Evolutionary conservation across 768 basidiomycete genomes (phyloP).

Genomic region (Butyriboletus loyo): DNA sequence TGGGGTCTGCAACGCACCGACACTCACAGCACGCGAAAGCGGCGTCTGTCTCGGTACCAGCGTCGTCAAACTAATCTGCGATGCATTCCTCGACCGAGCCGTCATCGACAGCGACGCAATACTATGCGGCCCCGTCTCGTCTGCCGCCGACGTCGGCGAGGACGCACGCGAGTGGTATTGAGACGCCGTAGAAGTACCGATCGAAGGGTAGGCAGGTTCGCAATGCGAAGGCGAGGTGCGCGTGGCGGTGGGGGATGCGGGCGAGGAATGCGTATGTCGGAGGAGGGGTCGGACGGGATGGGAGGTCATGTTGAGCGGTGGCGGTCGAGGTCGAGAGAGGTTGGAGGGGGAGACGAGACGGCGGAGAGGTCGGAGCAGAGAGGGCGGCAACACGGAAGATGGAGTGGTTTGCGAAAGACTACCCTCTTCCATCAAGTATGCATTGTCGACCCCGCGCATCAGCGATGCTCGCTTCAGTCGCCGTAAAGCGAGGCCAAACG

Average conservation of each 20-base stretch:
- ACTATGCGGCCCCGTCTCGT: constrained; percentile 27
- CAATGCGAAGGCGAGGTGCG: constrained; percentile 11
- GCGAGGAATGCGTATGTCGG: constrained; percentile 23
- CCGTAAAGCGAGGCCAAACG: constrained; percentile 43
- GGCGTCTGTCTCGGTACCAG: constrained; percentile 45
- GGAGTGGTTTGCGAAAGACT: constrained; percentile 6
- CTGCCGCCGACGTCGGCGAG: constrained; percentile 24
- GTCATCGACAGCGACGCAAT: constrained; percentile 37
- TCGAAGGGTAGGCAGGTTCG: constrained; percentile 19
- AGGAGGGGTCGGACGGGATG: constrained; percentile 11
- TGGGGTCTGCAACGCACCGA: constrained; percentile 9
- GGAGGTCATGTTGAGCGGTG: constrained; percentile 17
- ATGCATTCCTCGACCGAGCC: constrained; percentile 64
- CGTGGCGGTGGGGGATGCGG: constrained; percentile 10
- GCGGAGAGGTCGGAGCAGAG: constrained; percentile 29
- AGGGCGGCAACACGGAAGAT: constrained; percentile 20
- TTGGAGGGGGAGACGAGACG: constrained; percentile 23
- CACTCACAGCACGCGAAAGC: constrained; percentile 36
- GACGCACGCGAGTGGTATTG: constrained; percentile 33
- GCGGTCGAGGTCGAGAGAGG: constrained; percentile 19
- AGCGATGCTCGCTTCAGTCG: constrained; percentile 43
- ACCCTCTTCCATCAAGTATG: constrained; percentile 51
- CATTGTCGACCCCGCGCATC: constrained; percentile 27
- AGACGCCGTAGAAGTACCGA: constrained; percentile 33
- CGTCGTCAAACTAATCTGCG: constrained; percentile 59